Evolutionary conservation across 176 grass and related monocot genomes (phyloP).

Genomic region (Carex littledalei): DNA sequence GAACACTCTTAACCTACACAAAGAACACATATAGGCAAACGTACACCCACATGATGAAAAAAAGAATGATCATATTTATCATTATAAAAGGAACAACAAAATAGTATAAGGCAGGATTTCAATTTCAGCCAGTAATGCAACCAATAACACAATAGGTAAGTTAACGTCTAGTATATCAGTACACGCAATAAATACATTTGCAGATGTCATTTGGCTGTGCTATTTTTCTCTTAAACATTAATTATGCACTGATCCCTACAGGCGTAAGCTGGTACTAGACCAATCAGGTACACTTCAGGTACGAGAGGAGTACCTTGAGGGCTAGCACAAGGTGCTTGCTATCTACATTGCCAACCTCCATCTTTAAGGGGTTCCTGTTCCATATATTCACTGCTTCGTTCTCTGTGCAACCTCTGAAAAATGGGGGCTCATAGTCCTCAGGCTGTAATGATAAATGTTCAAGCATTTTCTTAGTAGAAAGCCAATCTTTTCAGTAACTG

Average conservation of each 20-base stretch:
- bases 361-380: conserved; percentile 90
- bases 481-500: too few relatives aligned
- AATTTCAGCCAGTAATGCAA: not conserved
- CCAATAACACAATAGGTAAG: not conserved
- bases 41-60: not conserved
- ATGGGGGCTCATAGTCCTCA: conserved; percentile 94
- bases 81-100: conserved; percentile 20
- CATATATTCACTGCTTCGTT: conserved; percentile 77
- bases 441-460: conserved; percentile 42
- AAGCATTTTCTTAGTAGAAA: not conserved
- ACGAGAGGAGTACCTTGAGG: conserved; percentile 62
- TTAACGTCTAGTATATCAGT: not conserved
- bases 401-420: conserved; percentile 79
- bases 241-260: not conserved
- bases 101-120: not conserved
- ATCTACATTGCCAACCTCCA: conserved; percentile 95
- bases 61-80: not conserved
- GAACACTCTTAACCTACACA: conserved; percentile 90
- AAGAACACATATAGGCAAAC: conserved; percentile 2
- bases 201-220: not conserved
- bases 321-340: conserved; percentile 92
- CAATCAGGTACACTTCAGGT: not conserved
- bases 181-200: not conserved
- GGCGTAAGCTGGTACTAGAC: not conserved
- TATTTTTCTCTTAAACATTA: not conserved